Evolutionary conservation across 164 flowering plant species (phyloP).

Genomic region (Annona squamosa): DNA sequence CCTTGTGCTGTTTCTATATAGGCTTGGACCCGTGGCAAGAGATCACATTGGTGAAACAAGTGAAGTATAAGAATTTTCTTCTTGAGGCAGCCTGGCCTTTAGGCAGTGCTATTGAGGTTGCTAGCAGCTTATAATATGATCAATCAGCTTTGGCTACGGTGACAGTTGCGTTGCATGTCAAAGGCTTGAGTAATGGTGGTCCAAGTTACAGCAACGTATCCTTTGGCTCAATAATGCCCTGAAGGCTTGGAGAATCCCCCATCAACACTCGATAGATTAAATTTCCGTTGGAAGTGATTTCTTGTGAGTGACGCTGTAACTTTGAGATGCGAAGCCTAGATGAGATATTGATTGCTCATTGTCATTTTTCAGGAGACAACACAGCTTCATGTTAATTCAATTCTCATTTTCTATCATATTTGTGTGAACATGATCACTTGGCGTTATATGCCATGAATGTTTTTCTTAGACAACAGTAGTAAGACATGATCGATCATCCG

Average conservation of each 20-base stretch:
- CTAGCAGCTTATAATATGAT: constrained; percentile 29
- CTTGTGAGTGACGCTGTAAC: constrained; percentile 1
- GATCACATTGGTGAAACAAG: constrained; percentile 81
- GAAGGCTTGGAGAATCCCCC: background rate
- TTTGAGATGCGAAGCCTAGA: background rate
- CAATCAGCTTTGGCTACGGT: background rate
- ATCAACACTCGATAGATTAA: background rate
- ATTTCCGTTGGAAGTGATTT: background rate
- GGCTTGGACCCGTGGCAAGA: constrained; percentile 74
- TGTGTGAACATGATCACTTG: background rate
- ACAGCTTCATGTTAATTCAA: constrained; percentile 2
- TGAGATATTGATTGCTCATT: background rate
- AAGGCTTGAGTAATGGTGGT: background rate
- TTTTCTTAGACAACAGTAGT: background rate
- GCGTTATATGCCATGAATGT: background rate
- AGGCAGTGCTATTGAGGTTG: constrained; percentile 91
- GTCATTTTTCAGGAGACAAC: background rate
- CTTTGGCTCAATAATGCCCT: constrained; percentile 1
- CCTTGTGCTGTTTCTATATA: constrained; percentile 16
- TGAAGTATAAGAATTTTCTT: constrained; percentile 43
- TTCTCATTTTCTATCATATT: background rate
- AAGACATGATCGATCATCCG: too few species aligned
- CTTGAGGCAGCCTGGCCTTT: constrained; percentile 98
- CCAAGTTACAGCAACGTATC: background rate
- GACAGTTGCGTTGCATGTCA: background rate